Base-by-base conservation (phyloP, 2,329 filamentous ascomycete species). In the Pseudocercospora macadamiae region DNA sequence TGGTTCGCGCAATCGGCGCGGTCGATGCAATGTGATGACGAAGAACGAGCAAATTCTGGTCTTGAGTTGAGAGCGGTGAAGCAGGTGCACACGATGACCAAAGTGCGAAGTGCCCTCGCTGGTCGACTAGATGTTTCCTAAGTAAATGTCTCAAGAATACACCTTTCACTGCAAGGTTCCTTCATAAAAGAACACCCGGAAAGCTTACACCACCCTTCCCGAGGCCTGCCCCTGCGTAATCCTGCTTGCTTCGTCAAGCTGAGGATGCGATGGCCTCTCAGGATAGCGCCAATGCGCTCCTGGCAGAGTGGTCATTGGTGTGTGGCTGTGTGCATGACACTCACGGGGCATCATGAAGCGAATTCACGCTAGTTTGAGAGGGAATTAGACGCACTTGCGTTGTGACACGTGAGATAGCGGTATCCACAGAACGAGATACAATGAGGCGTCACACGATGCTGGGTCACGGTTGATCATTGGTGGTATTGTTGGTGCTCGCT, bases 401-500 rank as follows among this genome's bases (percentile, higher is more conserved):
- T n/a, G n/a, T n/a, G n/a, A n/a, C n/a, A n/a, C n/a, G 51, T 42
- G 51, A 39, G 51, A 53, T 16, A 21, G 14, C 8, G 19, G 32
- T 16, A 51, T 36, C 12, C 9, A 12, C 16, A 14, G 9, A 16
- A 57, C 14, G 21, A 42, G 18, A n/a, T n/a, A n/a, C 39, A 18
- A 1, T 37, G 16, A 34, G 56, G 44, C 32, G 28, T 36, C 26
- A 10, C 25, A n/a, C 18, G 6, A 37, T 26, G 16, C 23, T 14
- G 18, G n/a, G 18, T 42, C 32, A 18, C 16, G 10, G 51, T 14
- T 12, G 34, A 14, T n/a, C 51, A 25, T 53, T 23, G 51, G 54
- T 57, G 58, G 58, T 60, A 57, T 60, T 60, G 25, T 55, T 44
- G 54, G 53, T 56, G 55, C 39, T 53, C 51, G 51, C 51, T 53